Evolutionary conservation across 2,329 filamentous ascomycete species (phyloP).

Genomic region (Phyllosticta capitalensis): DNA sequence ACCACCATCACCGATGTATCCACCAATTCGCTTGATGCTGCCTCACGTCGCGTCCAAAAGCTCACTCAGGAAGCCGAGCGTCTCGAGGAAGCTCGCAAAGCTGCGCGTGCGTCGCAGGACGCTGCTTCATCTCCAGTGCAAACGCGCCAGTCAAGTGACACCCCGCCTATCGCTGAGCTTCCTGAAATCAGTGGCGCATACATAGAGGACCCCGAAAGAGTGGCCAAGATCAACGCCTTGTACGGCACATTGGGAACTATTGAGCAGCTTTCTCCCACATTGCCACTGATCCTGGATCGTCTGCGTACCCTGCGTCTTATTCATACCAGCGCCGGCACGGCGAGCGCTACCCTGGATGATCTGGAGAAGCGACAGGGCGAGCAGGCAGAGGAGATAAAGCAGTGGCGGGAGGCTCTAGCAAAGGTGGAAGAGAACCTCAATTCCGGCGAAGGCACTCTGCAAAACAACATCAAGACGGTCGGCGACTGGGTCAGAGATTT

Average conservation of each 20-base stretch:
- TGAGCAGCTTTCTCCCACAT: constrained; percentile 71
- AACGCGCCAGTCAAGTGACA: constrained; percentile 4
- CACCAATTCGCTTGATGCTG: constrained; percentile 61
- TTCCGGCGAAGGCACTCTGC: constrained; percentile 60
- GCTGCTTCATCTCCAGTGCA: not conserved
- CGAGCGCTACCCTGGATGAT: constrained; percentile 64
- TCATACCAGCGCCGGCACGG: constrained; percentile 77
- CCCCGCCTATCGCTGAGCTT: constrained; percentile 20
- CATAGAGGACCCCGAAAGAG: constrained; percentile 56
- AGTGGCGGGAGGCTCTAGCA: constrained; percentile 73
- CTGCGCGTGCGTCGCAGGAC: constrained; percentile 13
- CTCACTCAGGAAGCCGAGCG: constrained; percentile 64
- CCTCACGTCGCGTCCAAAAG: constrained; percentile 60
- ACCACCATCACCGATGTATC: constrained; percentile 63
- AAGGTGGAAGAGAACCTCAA: constrained; percentile 68
- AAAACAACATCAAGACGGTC: constrained; percentile 73
- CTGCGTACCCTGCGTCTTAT: constrained; percentile 74
- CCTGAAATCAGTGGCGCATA: constrained; percentile 9
- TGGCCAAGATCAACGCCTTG: constrained; percentile 80
- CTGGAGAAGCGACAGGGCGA: constrained; percentile 73
- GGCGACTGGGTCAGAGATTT: constrained; percentile 83
- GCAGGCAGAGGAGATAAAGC: constrained; percentile 72
- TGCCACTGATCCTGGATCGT: constrained; percentile 78
- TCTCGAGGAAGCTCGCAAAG: constrained; percentile 46
- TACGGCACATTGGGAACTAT: constrained; percentile 85